Evolutionary conservation across 2,329 filamentous ascomycete species (phyloP).

Genomic region (Colletotrichum sp.): DNA sequence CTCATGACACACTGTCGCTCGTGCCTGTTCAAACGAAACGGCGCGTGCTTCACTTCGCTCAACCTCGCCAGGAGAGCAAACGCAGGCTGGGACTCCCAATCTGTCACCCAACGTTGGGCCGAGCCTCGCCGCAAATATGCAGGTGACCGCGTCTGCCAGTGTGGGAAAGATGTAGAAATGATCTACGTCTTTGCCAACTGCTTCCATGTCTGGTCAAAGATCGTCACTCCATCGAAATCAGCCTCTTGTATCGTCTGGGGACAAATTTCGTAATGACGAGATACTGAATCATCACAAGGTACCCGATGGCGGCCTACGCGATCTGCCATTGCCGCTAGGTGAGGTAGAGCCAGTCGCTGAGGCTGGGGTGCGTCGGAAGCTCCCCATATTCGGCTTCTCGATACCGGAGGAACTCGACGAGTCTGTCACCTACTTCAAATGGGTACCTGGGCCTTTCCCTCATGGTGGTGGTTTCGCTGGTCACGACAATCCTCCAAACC

Average conservation of each 20-base stretch:
- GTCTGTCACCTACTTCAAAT: not conserved
- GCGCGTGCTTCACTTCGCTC: not conserved
- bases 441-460: too few species aligned
- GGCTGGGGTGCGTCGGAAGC: not conserved
- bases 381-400: not conserved
- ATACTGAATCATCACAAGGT: not conserved
- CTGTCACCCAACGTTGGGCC: not conserved
- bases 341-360: not conserved
- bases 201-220: not conserved
- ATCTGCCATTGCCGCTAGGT: not conserved
- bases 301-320: not conserved
- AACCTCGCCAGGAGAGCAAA: not conserved
- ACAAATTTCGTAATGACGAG: too few species aligned
- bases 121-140: not conserved
- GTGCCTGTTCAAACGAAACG: not conserved
- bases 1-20: not conserved
- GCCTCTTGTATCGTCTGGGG: not conserved
- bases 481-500: too few species aligned
- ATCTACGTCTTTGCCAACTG: rapidly evolving
- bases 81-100: not conserved
- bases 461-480: too few species aligned
- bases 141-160: not conserved
- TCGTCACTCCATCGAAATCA: not conserved
- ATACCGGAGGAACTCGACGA: not conserved
- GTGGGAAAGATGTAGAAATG: not conserved